A percentile compares a stretch with the other conserved stretches of the same genome.
Evolutionary conservation across 2,329 filamentous ascomycete species (phyloP).

Genomic region (Apiospora marii): DNA sequence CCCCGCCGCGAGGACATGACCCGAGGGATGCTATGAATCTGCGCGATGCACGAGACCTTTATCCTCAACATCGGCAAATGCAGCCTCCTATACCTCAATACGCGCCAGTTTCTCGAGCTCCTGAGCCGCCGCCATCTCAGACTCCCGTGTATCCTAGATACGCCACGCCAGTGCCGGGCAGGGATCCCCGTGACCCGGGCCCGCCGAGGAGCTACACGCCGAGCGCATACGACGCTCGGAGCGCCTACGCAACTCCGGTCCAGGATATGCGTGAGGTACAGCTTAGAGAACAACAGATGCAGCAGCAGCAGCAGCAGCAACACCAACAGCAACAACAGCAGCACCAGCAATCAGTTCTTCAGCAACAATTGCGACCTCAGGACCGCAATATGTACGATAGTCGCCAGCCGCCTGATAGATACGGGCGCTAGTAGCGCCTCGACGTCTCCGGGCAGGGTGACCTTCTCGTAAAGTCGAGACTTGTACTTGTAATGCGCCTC

Average conservation of each 20-base stretch:
- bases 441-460: background rate
- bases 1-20: conserved; percentile 41
- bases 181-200: conserved; percentile 52
- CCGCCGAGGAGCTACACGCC: conserved; percentile 57
- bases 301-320: conserved; percentile 28
- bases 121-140: conserved; percentile 52
- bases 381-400: conserved; percentile 50
- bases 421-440: conserved; percentile 47
- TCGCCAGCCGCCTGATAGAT: conserved; percentile 50
- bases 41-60: conserved; percentile 39
- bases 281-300: conserved; percentile 45
- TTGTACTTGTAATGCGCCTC: background rate
- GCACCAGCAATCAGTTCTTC: conserved; percentile 42
- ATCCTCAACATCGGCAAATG: conserved; percentile 38
- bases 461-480: background rate
- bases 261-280: conserved; percentile 46
- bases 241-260: conserved; percentile 46
- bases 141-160: conserved; percentile 52
- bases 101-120: conserved; percentile 48
- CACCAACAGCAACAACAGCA: conserved; percentile 39
- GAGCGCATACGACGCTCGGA: conserved; percentile 51
- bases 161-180: conserved; percentile 49
- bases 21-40: conserved; percentile 38
- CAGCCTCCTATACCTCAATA: conserved; percentile 44
- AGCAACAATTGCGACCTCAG: conserved; percentile 52